A percentile compares a stretch with the other conserved stretches of the same genome.
Conservation (phyloP, 345 rosid genomes). For the Brassica juncea region DNA sequence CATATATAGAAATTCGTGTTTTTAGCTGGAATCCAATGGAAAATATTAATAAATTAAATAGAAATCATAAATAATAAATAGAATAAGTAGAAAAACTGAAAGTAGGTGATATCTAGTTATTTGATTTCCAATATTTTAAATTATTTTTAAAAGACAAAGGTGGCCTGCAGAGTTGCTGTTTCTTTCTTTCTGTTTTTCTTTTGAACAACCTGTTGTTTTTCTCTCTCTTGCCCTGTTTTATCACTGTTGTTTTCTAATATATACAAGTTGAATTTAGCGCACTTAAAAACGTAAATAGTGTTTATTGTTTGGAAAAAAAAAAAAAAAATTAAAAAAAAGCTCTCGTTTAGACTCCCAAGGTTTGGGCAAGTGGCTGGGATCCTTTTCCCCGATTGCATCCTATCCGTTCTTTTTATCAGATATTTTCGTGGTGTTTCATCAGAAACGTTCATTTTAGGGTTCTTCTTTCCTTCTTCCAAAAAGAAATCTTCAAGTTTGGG, state of each 20-base stretch:
- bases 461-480: too few relatives aligned
- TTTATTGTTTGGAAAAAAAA: too few relatives aligned
- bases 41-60: constrained; percentile 20
- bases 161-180: constrained; percentile 26
- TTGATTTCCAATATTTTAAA: constrained; percentile 29
- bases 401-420: too few relatives aligned
- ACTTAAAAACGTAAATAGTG: not conserved
- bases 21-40: constrained; percentile 61
- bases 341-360: too few relatives aligned
- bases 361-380: too few relatives aligned
- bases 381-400: too few relatives aligned
- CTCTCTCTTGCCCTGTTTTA: not conserved
- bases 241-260: not conserved
- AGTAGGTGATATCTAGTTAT: constrained; percentile 41
- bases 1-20: constrained; percentile 42
- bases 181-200: not conserved
- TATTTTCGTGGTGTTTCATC: too few relatives aligned
- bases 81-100: constrained; percentile 39
- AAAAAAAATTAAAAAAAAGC: too few relatives aligned
- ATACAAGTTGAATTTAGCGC: not conserved
- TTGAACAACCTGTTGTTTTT: not conserved
- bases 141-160: constrained; percentile 34
- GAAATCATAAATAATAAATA: constrained; percentile 24
- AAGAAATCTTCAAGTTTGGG: too few relatives aligned
- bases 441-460: too few relatives aligned